These are phyloP conservation scores for Cystofilobasidium ferigula DNA, from an alignment of 768 basidiomycete genomes.

Conservation along the genomic window DNA sequence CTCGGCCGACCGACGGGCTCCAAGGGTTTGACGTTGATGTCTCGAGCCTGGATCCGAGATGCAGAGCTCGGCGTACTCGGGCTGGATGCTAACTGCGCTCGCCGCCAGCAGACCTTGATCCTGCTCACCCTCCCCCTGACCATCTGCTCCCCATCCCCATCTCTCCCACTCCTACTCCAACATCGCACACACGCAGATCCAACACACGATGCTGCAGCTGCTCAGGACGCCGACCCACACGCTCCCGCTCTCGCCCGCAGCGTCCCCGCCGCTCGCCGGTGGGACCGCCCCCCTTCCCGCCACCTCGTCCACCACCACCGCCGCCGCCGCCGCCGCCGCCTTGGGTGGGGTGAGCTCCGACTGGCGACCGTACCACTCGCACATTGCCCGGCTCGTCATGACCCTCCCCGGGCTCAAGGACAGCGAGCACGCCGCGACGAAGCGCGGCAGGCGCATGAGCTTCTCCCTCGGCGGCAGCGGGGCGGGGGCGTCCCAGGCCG, in stretches of 20 bases:
- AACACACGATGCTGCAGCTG: not conserved
- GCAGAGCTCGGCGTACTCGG: too few relatives aligned
- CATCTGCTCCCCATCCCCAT: too few relatives aligned
- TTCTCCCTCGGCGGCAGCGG: not conserved
- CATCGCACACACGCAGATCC: too few relatives aligned
- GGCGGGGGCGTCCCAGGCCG: not conserved
- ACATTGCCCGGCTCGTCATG: not conserved
- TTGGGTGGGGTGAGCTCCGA: not conserved
- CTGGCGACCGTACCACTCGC: conserved; percentile 6
- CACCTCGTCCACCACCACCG: not conserved
- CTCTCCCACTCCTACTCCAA: too few relatives aligned
- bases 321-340: too few relatives aligned
- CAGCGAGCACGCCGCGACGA: not conserved
- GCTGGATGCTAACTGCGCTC: too few relatives aligned
- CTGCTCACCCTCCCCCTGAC: too few relatives aligned
- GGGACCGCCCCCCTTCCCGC: not conserved
- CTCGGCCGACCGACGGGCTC: too few relatives aligned
- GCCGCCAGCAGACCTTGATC: too few relatives aligned
- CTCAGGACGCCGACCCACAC: not conserved
- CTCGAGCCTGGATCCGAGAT: too few relatives aligned
- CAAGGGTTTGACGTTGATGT: too few relatives aligned
- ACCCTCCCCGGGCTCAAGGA: not conserved
- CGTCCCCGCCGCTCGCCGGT: not conserved
- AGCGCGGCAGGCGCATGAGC: not conserved
- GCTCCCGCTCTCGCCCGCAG: not conserved